A percentile compares a stretch with the other conserved stretches of the same genome.
Evolutionary conservation across 257 asterid species (phyloP).

Genomic region (Penstemon eatonii): DNA sequence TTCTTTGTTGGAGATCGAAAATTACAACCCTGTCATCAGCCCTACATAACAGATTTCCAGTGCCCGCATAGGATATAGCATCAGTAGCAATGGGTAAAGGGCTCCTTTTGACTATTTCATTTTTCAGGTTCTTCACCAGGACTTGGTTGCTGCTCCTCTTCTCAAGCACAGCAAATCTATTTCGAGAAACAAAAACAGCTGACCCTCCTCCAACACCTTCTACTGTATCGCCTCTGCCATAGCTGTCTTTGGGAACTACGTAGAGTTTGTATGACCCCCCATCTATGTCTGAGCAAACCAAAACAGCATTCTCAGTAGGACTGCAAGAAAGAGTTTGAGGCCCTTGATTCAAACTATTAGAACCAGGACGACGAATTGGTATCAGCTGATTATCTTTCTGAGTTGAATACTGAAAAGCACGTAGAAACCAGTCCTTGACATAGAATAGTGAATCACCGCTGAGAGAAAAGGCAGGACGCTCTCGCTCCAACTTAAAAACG

Average conservation of each 20-base stretch:
- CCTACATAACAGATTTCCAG: slow-evolving; percentile 90
- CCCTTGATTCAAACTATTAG: slow-evolving; percentile 78
- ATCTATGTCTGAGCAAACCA: slow-evolving; percentile 84
- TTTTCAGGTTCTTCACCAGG: slow-evolving; percentile 74
- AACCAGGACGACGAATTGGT: slow-evolving; percentile 92
- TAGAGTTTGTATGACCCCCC: slow-evolving; percentile 97
- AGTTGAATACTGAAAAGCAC: slow-evolving; percentile 77
- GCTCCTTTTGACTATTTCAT: slow-evolving; percentile 75
- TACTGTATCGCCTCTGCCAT: slow-evolving; percentile 78
- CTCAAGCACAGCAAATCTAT: slow-evolving; percentile 94
- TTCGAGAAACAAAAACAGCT: slow-evolving; percentile 89
- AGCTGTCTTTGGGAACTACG: slow-evolving; percentile 74
- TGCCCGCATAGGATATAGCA: slow-evolving; percentile 94
- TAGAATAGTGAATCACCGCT: slow-evolving; percentile 82
- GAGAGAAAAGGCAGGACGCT: slow-evolving; percentile 91
- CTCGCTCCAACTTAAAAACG: slow-evolving; percentile 97
- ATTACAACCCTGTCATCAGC: slow-evolving; percentile 93
- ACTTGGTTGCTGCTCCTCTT: slow-evolving; percentile 74
- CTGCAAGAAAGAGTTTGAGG: slow-evolving; percentile 88
- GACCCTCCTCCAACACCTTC: slow-evolving; percentile 78
- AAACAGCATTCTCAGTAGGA: slow-evolving; percentile 88
- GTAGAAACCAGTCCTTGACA: slow-evolving; percentile 85
- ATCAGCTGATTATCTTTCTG: slow-evolving; percentile 86
- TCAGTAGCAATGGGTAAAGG: slow-evolving; percentile 74
- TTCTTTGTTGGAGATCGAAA: slow-evolving; percentile 90